phyloP scores from a whole-genome alignment of 228 moss, liverwort and hornwort genomes.

The Sphagnum magellanicum region DNA sequence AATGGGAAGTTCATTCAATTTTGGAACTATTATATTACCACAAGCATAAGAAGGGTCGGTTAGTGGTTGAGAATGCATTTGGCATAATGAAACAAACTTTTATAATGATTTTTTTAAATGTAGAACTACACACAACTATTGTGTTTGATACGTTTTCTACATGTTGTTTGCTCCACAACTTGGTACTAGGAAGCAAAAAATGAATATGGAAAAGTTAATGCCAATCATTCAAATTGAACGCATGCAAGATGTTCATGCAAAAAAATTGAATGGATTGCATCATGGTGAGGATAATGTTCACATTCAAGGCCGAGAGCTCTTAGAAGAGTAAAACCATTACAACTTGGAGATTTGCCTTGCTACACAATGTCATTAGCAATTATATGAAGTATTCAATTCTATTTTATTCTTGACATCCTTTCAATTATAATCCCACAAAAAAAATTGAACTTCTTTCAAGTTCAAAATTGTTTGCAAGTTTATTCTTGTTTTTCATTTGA shows the following conservation, averaged over 20 bases:
- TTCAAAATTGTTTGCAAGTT: not conserved
- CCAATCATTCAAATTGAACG: not conserved
- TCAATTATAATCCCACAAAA: not conserved
- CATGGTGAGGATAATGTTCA: not conserved
- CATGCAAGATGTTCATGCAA: not conserved
- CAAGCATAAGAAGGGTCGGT: not conserved
- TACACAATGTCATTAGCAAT: not conserved
- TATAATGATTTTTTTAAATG: not conserved
- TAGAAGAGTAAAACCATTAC: not conserved
- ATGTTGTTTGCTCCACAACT: not conserved
- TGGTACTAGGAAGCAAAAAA: not conserved
- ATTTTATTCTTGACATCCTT: not conserved
- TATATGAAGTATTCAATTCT: not conserved
- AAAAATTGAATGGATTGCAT: not conserved
- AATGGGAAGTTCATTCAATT: not conserved
- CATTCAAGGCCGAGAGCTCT: not conserved
- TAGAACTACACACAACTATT: not conserved
- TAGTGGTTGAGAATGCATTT: not conserved
- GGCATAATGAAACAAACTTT: not conserved
- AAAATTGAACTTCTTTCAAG: not conserved
- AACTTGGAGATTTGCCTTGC: not conserved
- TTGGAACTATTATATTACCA: not conserved
- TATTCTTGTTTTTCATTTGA: not conserved
- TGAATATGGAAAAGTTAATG: not conserved
- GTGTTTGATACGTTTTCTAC: not conserved